Base-by-base conservation (phyloP, 495 filamentous ascomycete species). In the Lentithecium fluviatile region DNA sequence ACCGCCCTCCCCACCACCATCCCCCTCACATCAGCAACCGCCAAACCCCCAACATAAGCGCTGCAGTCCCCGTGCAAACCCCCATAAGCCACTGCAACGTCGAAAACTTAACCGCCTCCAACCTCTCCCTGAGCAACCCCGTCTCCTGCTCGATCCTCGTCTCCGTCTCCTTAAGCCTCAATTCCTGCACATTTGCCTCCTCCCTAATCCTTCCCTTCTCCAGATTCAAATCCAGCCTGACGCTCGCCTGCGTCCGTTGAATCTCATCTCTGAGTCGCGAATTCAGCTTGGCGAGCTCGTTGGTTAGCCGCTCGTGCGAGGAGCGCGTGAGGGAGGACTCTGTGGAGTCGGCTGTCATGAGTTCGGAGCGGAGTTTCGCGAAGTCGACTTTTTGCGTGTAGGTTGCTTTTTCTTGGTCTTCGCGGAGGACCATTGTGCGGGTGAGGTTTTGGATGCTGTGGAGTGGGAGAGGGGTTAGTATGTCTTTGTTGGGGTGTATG, bases 371-470 rank as follows among this genome's bases (percentile, higher is more conserved):
- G 19, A 97, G 85, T 78, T 97, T 96, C n/a, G 94, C 90, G 68
- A 99, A 97, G 76, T 99, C 94, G 56, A 99, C 95, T 75, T 97
- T 97, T 71, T 97, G 95, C 0, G 91, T 96, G 76, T 99, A 99
- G 2, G 90, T 95, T 6, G 90, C 87, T 60, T 86, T 86, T 60
- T 88, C 87, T 42, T 88, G 85, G 62, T 90, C 95, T 76, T 97
- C 95, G 69, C 90, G 89, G n/a, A 95, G 81, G 2, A 99, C 95
- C 95, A 99, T 97, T 11, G 94, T 97, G 56, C 94, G 87, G 0
- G 95, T 97, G 20, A 99, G 78, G 78, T 99, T 97, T 71, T 97
- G 95, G 58, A 99, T 96, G 64, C 89, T 88, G 65, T 11, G 17
- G 19, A 11, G 4, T 6, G n/a, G n/a, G n/a, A n/a, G n/a, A n/a